These are phyloP conservation scores for Rhododendron ovatum DNA, from an alignment of 148 eudicot genomes.

Conservation along the genomic window DNA sequence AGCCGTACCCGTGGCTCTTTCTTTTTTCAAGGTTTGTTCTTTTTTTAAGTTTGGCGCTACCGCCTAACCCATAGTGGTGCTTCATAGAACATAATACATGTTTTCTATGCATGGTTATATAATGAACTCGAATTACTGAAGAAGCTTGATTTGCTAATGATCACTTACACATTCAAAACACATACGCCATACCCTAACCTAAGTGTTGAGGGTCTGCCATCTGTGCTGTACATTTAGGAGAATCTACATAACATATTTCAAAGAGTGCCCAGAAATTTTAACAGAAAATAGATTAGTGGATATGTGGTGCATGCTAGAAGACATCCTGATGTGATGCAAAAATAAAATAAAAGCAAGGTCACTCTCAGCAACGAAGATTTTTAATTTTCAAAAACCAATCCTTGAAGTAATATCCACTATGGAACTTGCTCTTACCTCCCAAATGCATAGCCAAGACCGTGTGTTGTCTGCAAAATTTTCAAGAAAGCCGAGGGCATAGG, in stretches of 20 bases:
- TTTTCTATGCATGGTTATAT: neutral
- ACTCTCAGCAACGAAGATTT: neutral
- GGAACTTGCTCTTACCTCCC: slow-evolving; percentile 61
- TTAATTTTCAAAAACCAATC: neutral
- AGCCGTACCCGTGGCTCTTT: too few relatives aligned
- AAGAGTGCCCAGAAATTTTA: neutral
- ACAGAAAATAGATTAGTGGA: neutral
- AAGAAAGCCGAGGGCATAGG: slow-evolving; percentile 88
- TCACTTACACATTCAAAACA: neutral
- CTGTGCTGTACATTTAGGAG: neutral
- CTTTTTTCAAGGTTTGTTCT: too few relatives aligned
- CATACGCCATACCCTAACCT: neutral
- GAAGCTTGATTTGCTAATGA: neutral
- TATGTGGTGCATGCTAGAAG: neutral
- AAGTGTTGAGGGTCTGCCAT: neutral
- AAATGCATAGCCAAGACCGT: slow-evolving; percentile 72
- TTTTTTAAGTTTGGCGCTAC: too few relatives aligned
- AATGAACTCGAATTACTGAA: too few relatives aligned
- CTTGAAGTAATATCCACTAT: neutral
- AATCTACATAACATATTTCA: neutral
- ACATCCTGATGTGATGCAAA: neutral
- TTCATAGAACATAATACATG: neutral
- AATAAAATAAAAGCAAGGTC: neutral
- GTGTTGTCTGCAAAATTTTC: slow-evolving; percentile 76
- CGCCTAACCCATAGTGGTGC: too few relatives aligned